Conservation (phyloP, 805 yeast genomes). For the Wickerhamomyces rabaulensis region DNA sequence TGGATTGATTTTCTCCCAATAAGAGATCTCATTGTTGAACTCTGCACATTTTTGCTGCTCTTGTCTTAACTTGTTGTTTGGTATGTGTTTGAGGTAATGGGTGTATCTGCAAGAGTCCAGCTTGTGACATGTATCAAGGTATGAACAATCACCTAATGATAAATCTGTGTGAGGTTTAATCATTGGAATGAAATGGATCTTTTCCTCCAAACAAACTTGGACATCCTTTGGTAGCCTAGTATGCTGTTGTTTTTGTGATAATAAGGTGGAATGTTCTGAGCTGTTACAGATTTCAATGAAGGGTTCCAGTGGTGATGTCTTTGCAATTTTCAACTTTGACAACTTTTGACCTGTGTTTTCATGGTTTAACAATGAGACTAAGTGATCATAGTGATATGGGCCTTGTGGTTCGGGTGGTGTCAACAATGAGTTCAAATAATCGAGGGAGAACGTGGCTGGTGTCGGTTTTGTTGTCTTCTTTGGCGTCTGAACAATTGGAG, state of each 20-base stretch:
- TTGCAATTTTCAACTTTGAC: conserved; percentile 33
- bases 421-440: conserved; percentile 2
- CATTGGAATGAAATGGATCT: conserved; percentile 51
- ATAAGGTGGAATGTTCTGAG: conserved; percentile 11
- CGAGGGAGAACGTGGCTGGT: not conserved
- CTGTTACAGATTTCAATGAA: conserved; percentile 49
- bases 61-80: conserved; percentile 25
- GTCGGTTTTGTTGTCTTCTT: not conserved
- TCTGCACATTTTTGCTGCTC: conserved; percentile 16
- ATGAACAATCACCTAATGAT: conserved; percentile 84
- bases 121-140: conserved; percentile 90
- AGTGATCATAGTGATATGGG: conserved; percentile 5
- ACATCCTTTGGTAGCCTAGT: conserved; percentile 26
- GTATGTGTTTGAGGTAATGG: conserved; percentile 55
- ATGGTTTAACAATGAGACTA: conserved; percentile 20
- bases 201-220: conserved; percentile 10
- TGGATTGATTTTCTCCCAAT: conserved; percentile 24
- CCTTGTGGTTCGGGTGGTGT: conserved; percentile 3
- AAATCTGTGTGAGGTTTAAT: conserved; percentile 60
- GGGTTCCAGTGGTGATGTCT: conserved; percentile 35
- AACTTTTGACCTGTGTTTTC: conserved; percentile 37
- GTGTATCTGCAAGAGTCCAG: conserved; percentile 73
- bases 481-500: not conserved
- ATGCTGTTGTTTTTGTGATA: conserved; percentile 16
- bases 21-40: conserved; percentile 16